Evolutionary conservation across 352 stramenopile genomes (phyloP), one percentile per base, ranked within the genome.

Genomic region (Saprolegnia parasitica): DNA sequence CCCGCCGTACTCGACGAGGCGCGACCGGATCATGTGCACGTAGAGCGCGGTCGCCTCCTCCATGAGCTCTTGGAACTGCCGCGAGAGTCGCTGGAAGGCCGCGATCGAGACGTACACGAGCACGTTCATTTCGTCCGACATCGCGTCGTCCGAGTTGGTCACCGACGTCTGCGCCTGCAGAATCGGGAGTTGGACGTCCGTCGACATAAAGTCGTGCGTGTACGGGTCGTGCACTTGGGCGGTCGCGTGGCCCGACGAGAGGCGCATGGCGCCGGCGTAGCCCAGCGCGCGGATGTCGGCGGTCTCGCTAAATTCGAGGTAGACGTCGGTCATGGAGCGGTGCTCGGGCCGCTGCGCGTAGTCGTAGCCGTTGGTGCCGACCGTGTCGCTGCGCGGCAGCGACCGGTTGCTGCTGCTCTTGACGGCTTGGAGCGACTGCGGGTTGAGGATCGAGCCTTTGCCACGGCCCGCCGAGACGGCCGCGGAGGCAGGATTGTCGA

Each of bases 21-120:
- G 77, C 56, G 85, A 93, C 6, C 92, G 75, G 58, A 95, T 86
- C 39, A 86, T 95, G 74, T 95, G 87, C 60, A 93, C 87, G 58
- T 95, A 95, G 49, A 95, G 72, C 40, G 91, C 61, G 65, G 91
- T 93, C 16, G 87, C 87, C 49, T 95, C 87, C 64, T 95, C 87
- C 85, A 95, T 93, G 10, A 93, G 70, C 16, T 95, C 85, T 71
- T 92, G 90, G 0, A 83, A 81, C 37, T 91, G 72, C 15, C 60
- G 76, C 72, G 85, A 80, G 80, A 92, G 89, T 20, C 90, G 83
- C 3, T 86, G 81, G 67, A 93, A 95, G 4, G 81, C 85, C 72
- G 90, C 82, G 23, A 93, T 85, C 4, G 85, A 93, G 5, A 95
- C 85, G 71, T 95, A 86, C 24, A 95, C 87, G 60, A 93, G 76